Evolutionary conservation across 2,329 filamentous ascomycete species (phyloP).

Genomic region (Exophiala phaeomuriformis): DNA sequence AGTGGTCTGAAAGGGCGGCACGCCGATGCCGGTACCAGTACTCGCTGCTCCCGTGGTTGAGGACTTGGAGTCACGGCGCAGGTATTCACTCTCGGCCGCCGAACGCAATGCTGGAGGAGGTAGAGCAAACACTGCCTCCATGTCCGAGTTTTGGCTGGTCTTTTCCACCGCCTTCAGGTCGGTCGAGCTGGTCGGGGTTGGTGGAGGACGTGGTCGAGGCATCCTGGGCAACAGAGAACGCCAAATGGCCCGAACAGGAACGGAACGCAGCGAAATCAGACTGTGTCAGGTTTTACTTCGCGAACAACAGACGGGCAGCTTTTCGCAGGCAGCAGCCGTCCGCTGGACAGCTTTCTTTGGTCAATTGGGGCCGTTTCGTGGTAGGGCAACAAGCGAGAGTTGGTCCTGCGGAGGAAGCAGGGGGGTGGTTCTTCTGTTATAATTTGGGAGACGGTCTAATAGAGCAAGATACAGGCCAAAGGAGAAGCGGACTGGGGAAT

Average conservation of each 20-base stretch:
- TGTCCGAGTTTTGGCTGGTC: conserved; percentile 14
- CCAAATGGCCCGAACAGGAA: neutral
- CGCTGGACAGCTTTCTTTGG: neutral
- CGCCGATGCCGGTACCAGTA: conserved; percentile 28
- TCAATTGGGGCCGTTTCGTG: neutral
- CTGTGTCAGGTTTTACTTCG: too few species aligned
- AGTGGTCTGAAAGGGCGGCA: conserved; percentile 36
- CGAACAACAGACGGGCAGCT: too few species aligned
- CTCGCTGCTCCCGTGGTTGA: conserved; percentile 40
- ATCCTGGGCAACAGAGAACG: conserved; percentile 38
- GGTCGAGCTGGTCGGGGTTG: conserved; percentile 71
- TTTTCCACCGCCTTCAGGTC: conserved; percentile 66
- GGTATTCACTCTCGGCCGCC: conserved; percentile 39
- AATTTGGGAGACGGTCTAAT: neutral
- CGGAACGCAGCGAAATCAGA: neutral
- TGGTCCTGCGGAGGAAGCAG: neutral
- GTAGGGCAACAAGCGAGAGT: neutral
- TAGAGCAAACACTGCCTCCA: conserved; percentile 65
- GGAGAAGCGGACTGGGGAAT: neutral
- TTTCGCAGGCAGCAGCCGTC: too few species aligned
- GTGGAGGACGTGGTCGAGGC: conserved; percentile 60
- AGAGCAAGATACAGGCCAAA: neutral
- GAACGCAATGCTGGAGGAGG: conserved; percentile 63
- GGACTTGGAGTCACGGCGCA: conserved; percentile 36
- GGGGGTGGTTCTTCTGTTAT: neutral